These are phyloP conservation scores for Syzygium oleosum DNA, from an alignment of 345 rosid species.

Conservation along the genomic window DNA sequence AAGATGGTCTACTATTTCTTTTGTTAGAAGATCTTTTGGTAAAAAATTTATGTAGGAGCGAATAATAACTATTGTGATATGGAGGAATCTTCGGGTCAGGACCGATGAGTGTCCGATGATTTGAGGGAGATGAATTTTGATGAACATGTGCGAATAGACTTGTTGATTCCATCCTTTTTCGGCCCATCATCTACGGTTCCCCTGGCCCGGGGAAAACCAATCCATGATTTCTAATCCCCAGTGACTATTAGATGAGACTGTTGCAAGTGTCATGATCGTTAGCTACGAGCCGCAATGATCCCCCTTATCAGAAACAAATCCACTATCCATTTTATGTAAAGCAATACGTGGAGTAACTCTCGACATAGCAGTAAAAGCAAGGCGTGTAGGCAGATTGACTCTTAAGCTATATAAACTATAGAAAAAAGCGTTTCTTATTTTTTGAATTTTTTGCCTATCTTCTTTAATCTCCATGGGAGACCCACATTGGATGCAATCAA, in stretches of 20 bases:
- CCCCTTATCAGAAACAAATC: background rate
- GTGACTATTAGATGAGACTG: background rate
- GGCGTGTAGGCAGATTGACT: too few relatives aligned
- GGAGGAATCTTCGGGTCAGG: background rate
- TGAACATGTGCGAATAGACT: background rate
- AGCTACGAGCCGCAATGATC: background rate
- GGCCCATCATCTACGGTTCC: background rate
- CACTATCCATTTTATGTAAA: too few relatives aligned
- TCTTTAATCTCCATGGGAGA: too few relatives aligned
- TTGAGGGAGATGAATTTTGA: background rate
- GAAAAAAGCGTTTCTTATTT: too few relatives aligned
- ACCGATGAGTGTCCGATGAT: background rate
- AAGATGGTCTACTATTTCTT: background rate
- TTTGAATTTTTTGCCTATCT: too few relatives aligned
- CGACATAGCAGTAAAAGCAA: too few relatives aligned
- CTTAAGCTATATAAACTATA: too few relatives aligned
- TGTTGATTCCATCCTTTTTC: background rate
- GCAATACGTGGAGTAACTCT: too few relatives aligned
- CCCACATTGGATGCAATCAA: too few relatives aligned
- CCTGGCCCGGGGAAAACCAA: background rate
- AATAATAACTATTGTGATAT: background rate
- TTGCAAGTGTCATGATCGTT: background rate
- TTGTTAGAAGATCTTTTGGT: background rate
- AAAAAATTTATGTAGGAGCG: background rate
- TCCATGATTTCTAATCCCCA: background rate